These are phyloP conservation scores for Talaromyces adpressus DNA, from an alignment of 495 filamentous ascomycete genomes.

Conservation along the genomic window DNA sequence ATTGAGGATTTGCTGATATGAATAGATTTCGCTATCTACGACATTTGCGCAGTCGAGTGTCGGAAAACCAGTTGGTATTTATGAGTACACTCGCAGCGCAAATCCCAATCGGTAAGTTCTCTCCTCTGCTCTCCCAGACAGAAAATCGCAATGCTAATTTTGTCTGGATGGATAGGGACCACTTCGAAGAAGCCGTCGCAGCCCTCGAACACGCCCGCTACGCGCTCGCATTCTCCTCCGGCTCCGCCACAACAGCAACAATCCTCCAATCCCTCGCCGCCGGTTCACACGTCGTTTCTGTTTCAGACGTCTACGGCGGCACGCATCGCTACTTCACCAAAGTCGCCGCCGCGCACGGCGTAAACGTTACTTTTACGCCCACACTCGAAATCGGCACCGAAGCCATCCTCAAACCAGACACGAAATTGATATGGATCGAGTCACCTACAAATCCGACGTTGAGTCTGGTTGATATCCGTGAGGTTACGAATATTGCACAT, in stretches of 20 bases:
- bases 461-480: constrained; percentile 81
- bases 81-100: constrained; percentile 85
- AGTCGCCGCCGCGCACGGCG: constrained; percentile 89
- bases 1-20: not conserved
- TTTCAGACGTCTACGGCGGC: constrained; percentile 95
- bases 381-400: constrained; percentile 81
- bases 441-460: constrained; percentile 91
- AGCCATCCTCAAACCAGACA: constrained; percentile 76
- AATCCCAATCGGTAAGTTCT: constrained; percentile 73
- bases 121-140: not conserved
- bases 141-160: not conserved
- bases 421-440: constrained; percentile 97
- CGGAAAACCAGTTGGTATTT: constrained; percentile 74
- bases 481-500: constrained; percentile 76
- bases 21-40: constrained; percentile 84
- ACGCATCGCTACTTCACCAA: constrained; percentile 99
- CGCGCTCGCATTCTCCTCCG: constrained; percentile 91
- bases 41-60: constrained; percentile 85
- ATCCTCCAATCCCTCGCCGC: constrained; percentile 89
- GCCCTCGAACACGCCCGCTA: constrained; percentile 88
- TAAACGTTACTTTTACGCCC: constrained; percentile 89
- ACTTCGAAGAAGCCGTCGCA: constrained; percentile 88
- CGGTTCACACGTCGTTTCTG: constrained; percentile 90
- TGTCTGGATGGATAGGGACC: constrained; percentile 43
- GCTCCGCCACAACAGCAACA: constrained; percentile 86